Base-by-base conservation (phyloP, 441 rosid species). In the Corymbia citriodora region DNA sequence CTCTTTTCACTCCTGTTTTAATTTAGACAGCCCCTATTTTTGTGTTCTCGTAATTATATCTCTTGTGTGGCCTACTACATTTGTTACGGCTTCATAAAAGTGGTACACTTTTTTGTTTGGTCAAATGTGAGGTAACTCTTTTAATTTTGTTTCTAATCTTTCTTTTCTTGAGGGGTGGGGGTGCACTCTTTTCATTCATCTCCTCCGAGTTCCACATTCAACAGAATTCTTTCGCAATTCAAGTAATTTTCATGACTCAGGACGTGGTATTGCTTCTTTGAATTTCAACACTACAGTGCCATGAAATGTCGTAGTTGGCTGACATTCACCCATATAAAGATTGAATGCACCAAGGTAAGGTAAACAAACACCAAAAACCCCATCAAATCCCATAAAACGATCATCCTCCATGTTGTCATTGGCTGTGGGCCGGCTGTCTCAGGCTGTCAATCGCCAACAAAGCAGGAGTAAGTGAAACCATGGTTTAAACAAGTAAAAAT, bases 341-440 rank as follows among this genome's bases (percentile, higher is more conserved):
- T 8, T 10, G 65, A 7, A 59, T 59, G 65, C 65, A 10, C 65
- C 25, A 59, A 23, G n/a, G 63, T 0, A 59, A 59, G 63, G 12
- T 59, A 59, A 59, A 59, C 63, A 59, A 23, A 23, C 63, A 59
- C 29, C 29, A 23, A 9, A 29, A 59, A 59, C 63, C 29, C 13
- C 1, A 25, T 4, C 29, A 3, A 59, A 3, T 23, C 25, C 6
- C 6, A 0, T 0, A 25, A 1, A 57, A 57, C 2, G 3, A 59
- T 59, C 65, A 10, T 10, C 14, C 0, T 59, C n/a, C 65, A 2
- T 25, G 29, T 59, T 29, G 25, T 57, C 63, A 57, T 59, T 3
- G 29, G n/a, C 11, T 4, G n/a, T 0, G n/a, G 14, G n/a, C n/a
- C 65, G 25, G 23, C 0, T 10, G 7, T 1, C 29, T 23, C 7